A percentile compares a stretch with the other conserved stretches of the same genome.
phyloP scores from a whole-genome alignment of 345 rosid species.

The Lepidium africanum region DNA sequence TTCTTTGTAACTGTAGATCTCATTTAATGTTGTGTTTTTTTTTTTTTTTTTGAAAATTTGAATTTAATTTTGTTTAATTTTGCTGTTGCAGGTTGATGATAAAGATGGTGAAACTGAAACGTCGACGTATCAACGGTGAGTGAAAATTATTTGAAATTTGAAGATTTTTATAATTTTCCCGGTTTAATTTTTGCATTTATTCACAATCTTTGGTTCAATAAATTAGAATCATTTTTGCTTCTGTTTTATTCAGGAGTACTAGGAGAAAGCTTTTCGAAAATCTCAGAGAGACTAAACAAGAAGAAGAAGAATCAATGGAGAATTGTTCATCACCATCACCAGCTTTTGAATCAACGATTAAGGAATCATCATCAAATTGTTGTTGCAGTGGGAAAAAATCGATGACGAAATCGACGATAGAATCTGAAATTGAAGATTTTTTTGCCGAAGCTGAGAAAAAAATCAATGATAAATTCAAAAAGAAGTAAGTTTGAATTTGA shows the following conservation, averaged over 20 bases:
- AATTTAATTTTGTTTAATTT: not conserved
- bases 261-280: constrained; percentile 38
- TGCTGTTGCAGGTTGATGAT: constrained; percentile 32
- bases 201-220: constrained; percentile 1
- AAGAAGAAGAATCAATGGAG: constrained; percentile 9
- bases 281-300: constrained; percentile 10
- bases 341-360: not conserved
- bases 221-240: not conserved
- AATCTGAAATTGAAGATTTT: constrained; percentile 60
- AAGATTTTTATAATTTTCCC: constrained; percentile 6
- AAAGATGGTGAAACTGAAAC: constrained; percentile 44
- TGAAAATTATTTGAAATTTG: constrained; percentile 13
- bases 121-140: constrained; percentile 33
- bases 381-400: constrained; percentile 31
- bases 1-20: constrained; percentile 9
- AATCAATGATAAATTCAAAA: constrained; percentile 29
- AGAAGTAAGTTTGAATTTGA: constrained; percentile 36
- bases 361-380: constrained; percentile 29
- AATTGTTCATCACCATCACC: constrained; percentile 1
- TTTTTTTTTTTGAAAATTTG: constrained; percentile 6
- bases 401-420: constrained; percentile 14
- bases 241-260: not conserved
- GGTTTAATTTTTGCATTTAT: not conserved
- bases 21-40: not conserved
- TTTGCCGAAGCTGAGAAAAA: constrained; percentile 50